Evolutionary conservation across 2,329 filamentous ascomycete species (phyloP).

Genomic region (Fusarium pininemorale): DNA sequence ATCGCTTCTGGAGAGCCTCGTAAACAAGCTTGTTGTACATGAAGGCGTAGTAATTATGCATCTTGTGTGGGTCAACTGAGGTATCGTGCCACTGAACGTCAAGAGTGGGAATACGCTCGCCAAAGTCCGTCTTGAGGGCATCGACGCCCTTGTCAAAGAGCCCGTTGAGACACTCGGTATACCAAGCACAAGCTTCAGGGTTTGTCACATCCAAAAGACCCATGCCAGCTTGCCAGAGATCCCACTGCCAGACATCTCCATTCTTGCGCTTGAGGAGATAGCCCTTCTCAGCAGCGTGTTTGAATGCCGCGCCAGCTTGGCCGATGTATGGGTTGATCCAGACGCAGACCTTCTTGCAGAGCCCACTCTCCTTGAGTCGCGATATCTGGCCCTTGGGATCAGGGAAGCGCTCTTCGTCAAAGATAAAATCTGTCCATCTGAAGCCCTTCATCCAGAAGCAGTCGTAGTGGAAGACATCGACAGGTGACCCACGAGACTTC

Average conservation of each 20-base stretch:
- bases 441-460: constrained; percentile 82
- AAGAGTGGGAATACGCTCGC: constrained; percentile 73
- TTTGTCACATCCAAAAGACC: constrained; percentile 79
- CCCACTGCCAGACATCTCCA: constrained; percentile 79
- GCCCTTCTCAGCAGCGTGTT: constrained; percentile 69
- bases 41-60: constrained; percentile 84
- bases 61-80: constrained; percentile 66
- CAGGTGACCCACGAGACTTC: constrained; percentile 69
- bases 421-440: constrained; percentile 79
- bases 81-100: constrained; percentile 72
- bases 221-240: constrained; percentile 82
- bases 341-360: constrained; percentile 73
- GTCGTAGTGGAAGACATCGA: constrained; percentile 80
- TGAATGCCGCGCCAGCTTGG: constrained; percentile 73
- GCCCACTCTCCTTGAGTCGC: constrained; percentile 69
- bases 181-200: constrained; percentile 73
- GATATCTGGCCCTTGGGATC: constrained; percentile 72
- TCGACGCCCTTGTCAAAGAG: constrained; percentile 77
- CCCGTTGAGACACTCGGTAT: constrained; percentile 65
- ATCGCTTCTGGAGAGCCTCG: constrained; percentile 67
- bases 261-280: constrained; percentile 76
- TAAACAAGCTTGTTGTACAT: constrained; percentile 77
- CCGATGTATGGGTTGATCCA: constrained; percentile 82
- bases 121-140: constrained; percentile 80
- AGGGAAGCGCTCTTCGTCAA: constrained; percentile 73